Evolutionary conservation across 495 filamentous ascomycete genomes (phyloP).

Genomic region (Melanomma pulvis-pyrius): DNA sequence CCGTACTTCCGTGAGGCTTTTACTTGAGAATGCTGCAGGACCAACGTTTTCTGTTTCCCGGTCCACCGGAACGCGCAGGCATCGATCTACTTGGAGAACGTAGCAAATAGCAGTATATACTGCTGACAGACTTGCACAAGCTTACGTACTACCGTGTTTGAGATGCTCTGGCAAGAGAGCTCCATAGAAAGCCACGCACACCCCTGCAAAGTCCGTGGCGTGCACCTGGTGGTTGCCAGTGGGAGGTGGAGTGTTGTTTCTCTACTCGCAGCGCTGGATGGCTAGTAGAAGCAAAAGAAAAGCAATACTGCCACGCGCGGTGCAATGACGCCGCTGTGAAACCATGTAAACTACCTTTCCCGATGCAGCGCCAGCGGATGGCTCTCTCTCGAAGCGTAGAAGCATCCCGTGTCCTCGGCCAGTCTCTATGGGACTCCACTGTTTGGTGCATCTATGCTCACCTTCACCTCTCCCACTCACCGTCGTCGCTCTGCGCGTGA

Average conservation of each 20-base stretch:
- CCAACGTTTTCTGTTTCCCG: too few species aligned
- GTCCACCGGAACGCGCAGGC: too few species aligned
- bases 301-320: not conserved
- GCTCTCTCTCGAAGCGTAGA: not conserved
- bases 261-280: too few species aligned
- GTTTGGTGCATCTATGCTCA: not conserved
- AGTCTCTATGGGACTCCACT: not conserved
- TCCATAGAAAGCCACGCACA: not conserved
- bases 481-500: not conserved
- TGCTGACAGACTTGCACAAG: too few species aligned
- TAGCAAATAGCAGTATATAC: too few species aligned
- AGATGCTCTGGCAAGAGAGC: not conserved
- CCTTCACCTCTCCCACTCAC: not conserved
- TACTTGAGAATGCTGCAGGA: too few species aligned
- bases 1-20: not conserved
- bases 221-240: not conserved
- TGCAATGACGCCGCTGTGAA: not conserved
- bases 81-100: too few species aligned
- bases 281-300: not conserved
- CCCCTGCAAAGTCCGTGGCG: not conserved
- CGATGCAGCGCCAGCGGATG: not conserved
- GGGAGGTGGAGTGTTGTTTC: too few species aligned
- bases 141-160: not conserved
- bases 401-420: not conserved
- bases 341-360: not conserved